Evolutionary conservation across 2,329 filamentous ascomycete genomes (phyloP).

Genomic region (Diaporthe vaccinii): DNA sequence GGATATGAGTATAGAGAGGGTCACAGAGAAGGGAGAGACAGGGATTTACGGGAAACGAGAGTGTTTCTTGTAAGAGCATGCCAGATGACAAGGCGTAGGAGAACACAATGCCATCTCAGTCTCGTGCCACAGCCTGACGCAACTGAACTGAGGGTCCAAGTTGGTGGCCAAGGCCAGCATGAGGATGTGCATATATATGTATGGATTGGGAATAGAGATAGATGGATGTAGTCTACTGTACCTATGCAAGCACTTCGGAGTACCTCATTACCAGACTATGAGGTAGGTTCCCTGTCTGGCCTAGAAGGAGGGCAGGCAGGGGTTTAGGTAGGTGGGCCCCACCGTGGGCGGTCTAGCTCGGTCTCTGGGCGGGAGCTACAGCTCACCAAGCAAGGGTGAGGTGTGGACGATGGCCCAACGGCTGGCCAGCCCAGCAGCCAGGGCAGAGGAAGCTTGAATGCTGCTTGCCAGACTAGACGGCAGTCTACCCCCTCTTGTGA

Average conservation of each 20-base stretch:
- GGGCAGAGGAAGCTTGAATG: conserved; percentile 17
- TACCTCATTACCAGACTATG: not conserved
- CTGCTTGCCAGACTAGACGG: not conserved
- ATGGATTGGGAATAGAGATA: not conserved
- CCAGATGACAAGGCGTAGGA: not conserved
- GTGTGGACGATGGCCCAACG: conserved; percentile 14
- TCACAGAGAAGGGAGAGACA: too few species aligned
- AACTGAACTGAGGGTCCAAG: not conserved
- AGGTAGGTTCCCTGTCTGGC: not conserved
- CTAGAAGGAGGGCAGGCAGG: not conserved
- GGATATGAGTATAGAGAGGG: not conserved
- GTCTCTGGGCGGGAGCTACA: conserved; percentile 20
- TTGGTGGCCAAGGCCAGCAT: not conserved
- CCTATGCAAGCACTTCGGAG: conserved; percentile 3
- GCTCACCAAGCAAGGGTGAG: conserved; percentile 13
- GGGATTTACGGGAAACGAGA: not conserved
- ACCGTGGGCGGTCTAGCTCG: conserved; percentile 17
- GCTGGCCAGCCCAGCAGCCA: conserved; percentile 1
- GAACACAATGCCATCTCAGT: conserved; percentile 21
- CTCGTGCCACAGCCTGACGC: not conserved
- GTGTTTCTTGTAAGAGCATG: not conserved
- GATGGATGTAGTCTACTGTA: not conserved
- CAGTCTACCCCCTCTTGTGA: not conserved
- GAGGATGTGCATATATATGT: not conserved
- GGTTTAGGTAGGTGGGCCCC: not conserved